Conservation (phyloP, 2,329 filamentous ascomycete genomes). For the Pseudogymnoascus verrucosus region DNA sequence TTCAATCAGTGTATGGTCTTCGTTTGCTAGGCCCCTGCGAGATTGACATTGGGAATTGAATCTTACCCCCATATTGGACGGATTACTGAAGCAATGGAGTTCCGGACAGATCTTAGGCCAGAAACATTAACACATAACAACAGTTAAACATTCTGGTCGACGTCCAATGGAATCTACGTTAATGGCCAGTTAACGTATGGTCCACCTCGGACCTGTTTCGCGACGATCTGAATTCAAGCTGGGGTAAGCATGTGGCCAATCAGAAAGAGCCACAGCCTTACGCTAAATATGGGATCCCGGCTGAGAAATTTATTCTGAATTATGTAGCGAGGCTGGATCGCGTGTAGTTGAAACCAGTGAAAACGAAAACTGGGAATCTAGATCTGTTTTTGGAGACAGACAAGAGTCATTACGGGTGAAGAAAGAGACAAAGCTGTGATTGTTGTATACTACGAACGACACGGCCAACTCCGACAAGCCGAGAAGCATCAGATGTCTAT, state of each 20-base stretch:
- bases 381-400: neutral
- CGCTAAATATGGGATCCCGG: neutral
- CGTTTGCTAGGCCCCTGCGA: neutral
- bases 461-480: neutral
- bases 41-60: constrained; percentile 3
- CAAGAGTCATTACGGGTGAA: neutral
- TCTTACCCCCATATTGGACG: constrained; percentile 1
- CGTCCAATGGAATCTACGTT: neutral
- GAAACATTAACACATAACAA: constrained; percentile 6
- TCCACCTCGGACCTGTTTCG: constrained; percentile 1
- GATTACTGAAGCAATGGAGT: neutral
- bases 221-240: constrained; percentile 8
- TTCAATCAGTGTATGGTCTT: neutral
- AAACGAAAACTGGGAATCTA: neutral
- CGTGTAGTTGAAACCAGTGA: neutral
- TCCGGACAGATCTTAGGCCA: constrained; percentile 1
- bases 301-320: constrained; percentile 7
- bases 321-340: constrained; percentile 5
- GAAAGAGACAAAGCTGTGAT: neutral
- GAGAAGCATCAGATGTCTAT: constrained; percentile 22
- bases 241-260: neutral
- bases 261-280: neutral
- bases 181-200: neutral
- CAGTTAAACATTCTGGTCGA: constrained; percentile 2
- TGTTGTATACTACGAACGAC: neutral